phyloP scores from a whole-genome alignment of 805 yeast species.

The Clavispora carvajalis region DNA sequence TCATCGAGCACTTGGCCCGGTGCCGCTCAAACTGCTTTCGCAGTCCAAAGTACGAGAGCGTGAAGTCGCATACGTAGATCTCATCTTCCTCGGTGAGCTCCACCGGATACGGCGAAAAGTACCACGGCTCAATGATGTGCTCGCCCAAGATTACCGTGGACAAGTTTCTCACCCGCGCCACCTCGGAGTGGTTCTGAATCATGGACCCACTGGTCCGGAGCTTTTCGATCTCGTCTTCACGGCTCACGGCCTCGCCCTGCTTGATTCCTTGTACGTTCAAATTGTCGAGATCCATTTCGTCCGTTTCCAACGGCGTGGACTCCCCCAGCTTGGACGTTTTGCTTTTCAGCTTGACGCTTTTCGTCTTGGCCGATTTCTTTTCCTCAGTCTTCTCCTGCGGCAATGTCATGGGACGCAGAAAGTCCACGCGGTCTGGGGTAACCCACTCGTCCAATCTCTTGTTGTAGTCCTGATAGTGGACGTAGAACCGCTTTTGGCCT shows the following conservation, averaged over 20 bases:
- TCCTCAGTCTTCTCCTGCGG: slow-evolving; percentile 61
- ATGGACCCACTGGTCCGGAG: slow-evolving; percentile 94
- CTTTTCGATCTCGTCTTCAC: slow-evolving; percentile 91
- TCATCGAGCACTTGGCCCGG: slow-evolving; percentile 77
- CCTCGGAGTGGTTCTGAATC: slow-evolving; percentile 84
- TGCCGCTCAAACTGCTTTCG: slow-evolving; percentile 89
- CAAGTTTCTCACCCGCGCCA: slow-evolving; percentile 85
- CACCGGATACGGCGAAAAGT: slow-evolving; percentile 93
- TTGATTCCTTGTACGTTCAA: slow-evolving; percentile 78
- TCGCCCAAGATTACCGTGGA: slow-evolving; percentile 77
- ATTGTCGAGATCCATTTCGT: slow-evolving; percentile 79
- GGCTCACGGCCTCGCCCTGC: slow-evolving; percentile 65
- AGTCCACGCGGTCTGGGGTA: slow-evolving; percentile 62
- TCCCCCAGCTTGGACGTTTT: slow-evolving; percentile 25
- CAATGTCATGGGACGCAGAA: slow-evolving; percentile 59
- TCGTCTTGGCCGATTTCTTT: slow-evolving; percentile 29
- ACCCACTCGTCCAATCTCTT: slow-evolving; percentile 98
- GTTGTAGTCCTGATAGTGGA: slow-evolving; percentile 91
- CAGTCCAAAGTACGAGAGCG: slow-evolving; percentile 84
- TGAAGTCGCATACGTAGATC: slow-evolving; percentile 86
- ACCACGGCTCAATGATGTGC: slow-evolving; percentile 96
- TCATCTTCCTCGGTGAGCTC: slow-evolving; percentile 91
- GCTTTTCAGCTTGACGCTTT: slow-evolving; percentile 9
- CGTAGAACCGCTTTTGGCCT: slow-evolving; percentile 77
- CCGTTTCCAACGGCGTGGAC: slow-evolving; percentile 28